Evolutionary conservation across 805 yeast genomes (phyloP).

Genomic region (Kluyveromyces dobzhanskii): DNA sequence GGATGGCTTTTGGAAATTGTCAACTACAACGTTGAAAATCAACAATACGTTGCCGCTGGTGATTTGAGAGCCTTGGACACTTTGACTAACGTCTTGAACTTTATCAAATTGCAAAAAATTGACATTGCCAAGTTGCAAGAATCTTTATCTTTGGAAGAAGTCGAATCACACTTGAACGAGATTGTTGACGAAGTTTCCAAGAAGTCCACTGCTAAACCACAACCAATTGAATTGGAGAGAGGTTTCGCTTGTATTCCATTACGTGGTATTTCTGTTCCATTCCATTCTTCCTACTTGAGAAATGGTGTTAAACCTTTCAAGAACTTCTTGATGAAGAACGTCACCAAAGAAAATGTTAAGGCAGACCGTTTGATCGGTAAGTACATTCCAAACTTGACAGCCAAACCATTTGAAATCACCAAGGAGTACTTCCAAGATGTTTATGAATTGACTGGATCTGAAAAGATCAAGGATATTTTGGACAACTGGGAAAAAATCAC

Average conservation of each 20-base stretch:
- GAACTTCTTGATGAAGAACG: slow-evolving; percentile 93
- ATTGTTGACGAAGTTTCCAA: slow-evolving; percentile 80
- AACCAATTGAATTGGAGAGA: slow-evolving; percentile 94
- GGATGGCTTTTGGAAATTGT: slow-evolving; percentile 96
- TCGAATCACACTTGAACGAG: slow-evolving; percentile 78
- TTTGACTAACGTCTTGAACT: slow-evolving; percentile 84
- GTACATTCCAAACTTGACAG: slow-evolving; percentile 98
- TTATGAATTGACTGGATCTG: slow-evolving; percentile 82
- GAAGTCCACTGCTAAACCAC: slow-evolving; percentile 79
- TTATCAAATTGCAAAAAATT: slow-evolving; percentile 88
- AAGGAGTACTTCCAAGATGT: slow-evolving; percentile 97
- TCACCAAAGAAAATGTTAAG: slow-evolving; percentile 89
- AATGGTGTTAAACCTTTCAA: slow-evolving; percentile 99
- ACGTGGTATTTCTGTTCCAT: slow-evolving; percentile 98
- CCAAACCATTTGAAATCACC: slow-evolving; percentile 91
- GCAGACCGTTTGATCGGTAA: slow-evolving; percentile 89
- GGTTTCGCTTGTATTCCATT: slow-evolving; percentile 98
- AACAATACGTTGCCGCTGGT: slow-evolving; percentile 98
- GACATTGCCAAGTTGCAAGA: slow-evolving; percentile 84
- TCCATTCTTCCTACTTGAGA: slow-evolving; percentile 98
- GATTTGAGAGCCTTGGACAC: slow-evolving; percentile 93
- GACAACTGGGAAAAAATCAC: slow-evolving; percentile 81
- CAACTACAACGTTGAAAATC: slow-evolving; percentile 95
- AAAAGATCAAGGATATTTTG: slow-evolving; percentile 78
- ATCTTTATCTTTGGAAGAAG: slow-evolving; percentile 76